Base-by-base conservation (phyloP, 2,329 filamentous ascomycete genomes). In the Aureobasidium sp. region DNA sequence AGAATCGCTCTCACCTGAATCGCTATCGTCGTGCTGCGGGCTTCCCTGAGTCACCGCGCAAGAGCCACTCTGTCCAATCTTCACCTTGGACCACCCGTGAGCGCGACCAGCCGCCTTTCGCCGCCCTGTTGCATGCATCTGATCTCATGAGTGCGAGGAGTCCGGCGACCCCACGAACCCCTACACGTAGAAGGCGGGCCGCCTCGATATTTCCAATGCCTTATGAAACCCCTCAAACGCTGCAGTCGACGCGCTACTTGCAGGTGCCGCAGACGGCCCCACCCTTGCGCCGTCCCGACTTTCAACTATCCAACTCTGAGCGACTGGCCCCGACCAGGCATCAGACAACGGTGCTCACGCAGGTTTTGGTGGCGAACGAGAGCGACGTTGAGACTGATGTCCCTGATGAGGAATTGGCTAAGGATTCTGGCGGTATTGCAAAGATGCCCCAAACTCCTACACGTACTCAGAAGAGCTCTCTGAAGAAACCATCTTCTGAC, bases 1-100 rank as follows among this genome's bases (percentile, higher is more conserved):
- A 96, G 72, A 96, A 96, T 71, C 82, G 93, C 65, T 89, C 95
- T 71, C 91, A 96, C 70, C 86, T 96, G 70, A 83, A 96, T 53
- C 87, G 89, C 69, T 88, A 89, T 68, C 89, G 90, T 1, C 87
- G 88, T 15, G 74, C 73, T 17, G 68, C 70, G 17, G 68, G 73
- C 27, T 86, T 88, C 64, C 78, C 83, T 63, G 80, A 85, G 4
- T 58, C 55, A 15, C 55, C 55, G 3, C 34, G 36, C 29, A 47
- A 48, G 14, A 41, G 31, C 6, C 45, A 39, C 14, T 62, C 59
- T 27, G 49, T 31, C 20, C 41, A 37, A 25, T 65, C 68, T 69
- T 69, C 71, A 48, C 67, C 76, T 60, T 69, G 68, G 31, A 79
- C 6, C 66, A 76, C 72, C 15, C 71, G 73, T 72, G 62, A 70